Percentiles rank a stretch among this genome's conserved stretches.
Evolutionary conservation across 306 rosid species (phyloP).

Genomic region (Quercus dentata): DNA sequence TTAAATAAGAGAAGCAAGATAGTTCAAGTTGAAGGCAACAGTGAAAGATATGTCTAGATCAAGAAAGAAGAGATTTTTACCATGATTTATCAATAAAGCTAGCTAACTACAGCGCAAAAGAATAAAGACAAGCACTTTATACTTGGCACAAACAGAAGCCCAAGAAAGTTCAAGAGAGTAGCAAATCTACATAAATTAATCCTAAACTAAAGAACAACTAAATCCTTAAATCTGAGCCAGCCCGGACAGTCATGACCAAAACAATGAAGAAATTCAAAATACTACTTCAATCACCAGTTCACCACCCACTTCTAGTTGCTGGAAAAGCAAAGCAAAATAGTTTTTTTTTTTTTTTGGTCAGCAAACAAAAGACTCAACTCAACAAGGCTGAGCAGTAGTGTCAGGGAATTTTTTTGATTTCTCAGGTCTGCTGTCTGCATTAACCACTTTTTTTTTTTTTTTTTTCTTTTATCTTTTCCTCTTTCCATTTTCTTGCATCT

Average conservation of each 20-base stretch:
- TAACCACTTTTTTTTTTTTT: background rate
- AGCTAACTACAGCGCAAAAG: background rate
- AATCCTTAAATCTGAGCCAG: slow-evolving; percentile 28
- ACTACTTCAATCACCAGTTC: background rate
- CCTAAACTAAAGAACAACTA: background rate
- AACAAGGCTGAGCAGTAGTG: background rate
- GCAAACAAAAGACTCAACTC: background rate
- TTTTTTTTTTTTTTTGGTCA: background rate
- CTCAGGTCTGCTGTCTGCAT: background rate
- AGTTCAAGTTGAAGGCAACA: no score
- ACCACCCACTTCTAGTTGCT: no score
- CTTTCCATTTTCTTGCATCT: background rate
- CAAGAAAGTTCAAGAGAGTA: background rate
- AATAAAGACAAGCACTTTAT: slow-evolving; percentile 4
- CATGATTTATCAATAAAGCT: background rate
- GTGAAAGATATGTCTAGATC: background rate
- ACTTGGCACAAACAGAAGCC: slow-evolving; percentile 11
- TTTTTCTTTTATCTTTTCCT: background rate
- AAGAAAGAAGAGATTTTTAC: background rate
- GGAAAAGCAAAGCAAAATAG: no score
- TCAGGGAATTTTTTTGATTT: background rate
- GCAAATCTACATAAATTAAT: background rate
- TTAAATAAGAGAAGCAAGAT: no score
- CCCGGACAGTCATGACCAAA: background rate
- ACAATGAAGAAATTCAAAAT: background rate